Evolutionary conservation across 2,329 filamentous ascomycete genomes (phyloP), one percentile per base, ranked within the genome.

Genomic region (Apiospora malaysiana): DNA sequence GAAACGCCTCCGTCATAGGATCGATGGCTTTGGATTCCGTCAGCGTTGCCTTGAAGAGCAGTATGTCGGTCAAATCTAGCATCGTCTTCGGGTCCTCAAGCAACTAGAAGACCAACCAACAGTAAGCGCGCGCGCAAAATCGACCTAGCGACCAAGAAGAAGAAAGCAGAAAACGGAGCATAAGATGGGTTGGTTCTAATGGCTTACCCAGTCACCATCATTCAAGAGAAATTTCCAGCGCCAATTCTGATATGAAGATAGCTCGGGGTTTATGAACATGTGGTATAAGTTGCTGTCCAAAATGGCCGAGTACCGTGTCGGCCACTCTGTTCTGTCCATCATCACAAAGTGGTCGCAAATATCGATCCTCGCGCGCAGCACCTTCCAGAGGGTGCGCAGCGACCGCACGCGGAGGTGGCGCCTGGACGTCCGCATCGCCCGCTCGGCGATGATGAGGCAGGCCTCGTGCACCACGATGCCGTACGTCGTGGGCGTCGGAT

Each of bases 361-460:
- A n/a, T 75, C 71, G 42, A 71, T 73, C 10, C 75, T 67, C 63
- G 71, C 74, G 45, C 72, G 73, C 46, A 76, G 43, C 9, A 72
- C 72, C 47, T 73, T 76, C 75, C 75, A 76, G 8, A 76, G 68
- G 2, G 74, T 72, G 9, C 71, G 70, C 56, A 74, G 14, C 16
- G 73, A 75, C 6, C 70, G 71, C 21, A 74, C 71, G 43, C 32
- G 68, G 14, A 9, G 3, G 14, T 72, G 72, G 9, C 71, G 65
- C 27, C 69, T 49, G 18, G 69, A 72, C 27, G 70, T 71, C 21
- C 69, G 68, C 71, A 75, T 73, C 3, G 46, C 68, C 12, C 27
- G 51, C 56, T 74, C 70, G 21, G 73, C 73, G 21, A 77, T 66
- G 23, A 73, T 73, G 9, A 75, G 49, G 56, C 75, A 76, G 1